Evolutionary conservation across 305 asterid species (phyloP).

Genomic region (Solanum chacoense): DNA sequence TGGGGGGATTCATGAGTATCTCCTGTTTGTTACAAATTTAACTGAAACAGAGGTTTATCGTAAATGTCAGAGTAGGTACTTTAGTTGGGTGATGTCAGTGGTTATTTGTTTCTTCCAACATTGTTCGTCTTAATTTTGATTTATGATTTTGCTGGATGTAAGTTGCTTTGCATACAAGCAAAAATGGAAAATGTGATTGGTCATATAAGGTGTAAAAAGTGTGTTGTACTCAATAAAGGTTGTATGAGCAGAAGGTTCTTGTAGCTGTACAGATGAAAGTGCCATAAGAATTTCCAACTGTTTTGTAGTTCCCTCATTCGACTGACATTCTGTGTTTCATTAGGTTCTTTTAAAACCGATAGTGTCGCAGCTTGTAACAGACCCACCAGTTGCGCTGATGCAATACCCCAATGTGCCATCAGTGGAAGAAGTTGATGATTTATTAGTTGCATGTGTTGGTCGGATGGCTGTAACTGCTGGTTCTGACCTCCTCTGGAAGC

Average conservation of each 20-base stretch:
- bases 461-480: conserved; percentile 95
- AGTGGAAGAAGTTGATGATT: conserved; percentile 55
- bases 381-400: conserved; percentile 50
- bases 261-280: neutral
- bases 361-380: conserved; percentile 60
- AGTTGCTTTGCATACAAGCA: neutral
- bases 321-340: conserved; percentile 5
- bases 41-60: neutral
- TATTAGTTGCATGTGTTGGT: conserved; percentile 62
- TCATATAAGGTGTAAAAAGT: neutral
- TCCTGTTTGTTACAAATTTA: neutral
- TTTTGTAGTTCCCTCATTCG: neutral
- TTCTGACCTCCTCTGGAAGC: conserved; percentile 91
- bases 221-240: neutral
- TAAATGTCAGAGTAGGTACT: neutral
- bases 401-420: conserved; percentile 48
- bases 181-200: neutral
- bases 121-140: neutral
- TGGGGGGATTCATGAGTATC: neutral
- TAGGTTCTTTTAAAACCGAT: conserved; percentile 80
- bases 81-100: neutral
- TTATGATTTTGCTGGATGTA: neutral
- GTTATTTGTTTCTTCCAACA: neutral
- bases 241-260: neutral
- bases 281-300: neutral